Conservation (phyloP, 371 early-diverging fungal species). For the Mortierella sp. region DNA sequence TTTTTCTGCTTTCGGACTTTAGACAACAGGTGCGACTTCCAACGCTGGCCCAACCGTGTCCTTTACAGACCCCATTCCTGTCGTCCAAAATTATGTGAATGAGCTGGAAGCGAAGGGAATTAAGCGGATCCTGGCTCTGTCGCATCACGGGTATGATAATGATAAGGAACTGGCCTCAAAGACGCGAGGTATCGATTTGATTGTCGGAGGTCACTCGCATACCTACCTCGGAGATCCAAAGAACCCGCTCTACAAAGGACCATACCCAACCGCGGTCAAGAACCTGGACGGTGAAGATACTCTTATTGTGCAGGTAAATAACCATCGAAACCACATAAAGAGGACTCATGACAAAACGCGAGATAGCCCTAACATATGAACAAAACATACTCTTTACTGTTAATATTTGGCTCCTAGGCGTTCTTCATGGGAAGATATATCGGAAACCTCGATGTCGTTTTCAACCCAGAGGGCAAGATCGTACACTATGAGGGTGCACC, state of each 20-base stretch:
- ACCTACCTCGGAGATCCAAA: slow-evolving; percentile 59
- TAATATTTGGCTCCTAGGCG: too few relatives aligned
- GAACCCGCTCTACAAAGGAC: slow-evolving; percentile 46
- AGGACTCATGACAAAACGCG: too few relatives aligned
- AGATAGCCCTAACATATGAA: too few relatives aligned
- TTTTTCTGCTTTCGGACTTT: too few relatives aligned
- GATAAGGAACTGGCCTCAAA: slow-evolving; percentile 65
- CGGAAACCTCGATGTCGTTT: too few relatives aligned
- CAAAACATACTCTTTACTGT: too few relatives aligned
- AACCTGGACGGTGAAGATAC: slow-evolving; percentile 62
- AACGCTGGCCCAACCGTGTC: slow-evolving; percentile 49
- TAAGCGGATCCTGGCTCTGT: slow-evolving; percentile 66
- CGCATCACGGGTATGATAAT: slow-evolving; percentile 70
- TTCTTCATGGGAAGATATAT: too few relatives aligned
- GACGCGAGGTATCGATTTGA: slow-evolving; percentile 57
- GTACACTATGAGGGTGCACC: too few relatives aligned
- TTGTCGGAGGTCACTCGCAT: slow-evolving; percentile 79
- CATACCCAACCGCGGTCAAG: slow-evolving; percentile 63
- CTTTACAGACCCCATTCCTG: slow-evolving; percentile 55
- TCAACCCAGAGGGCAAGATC: too few relatives aligned
- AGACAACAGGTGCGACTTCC: slow-evolving; percentile 61
- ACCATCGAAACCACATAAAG: too few relatives aligned
- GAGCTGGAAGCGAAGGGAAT: slow-evolving; percentile 63
- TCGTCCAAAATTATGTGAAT: slow-evolving; percentile 63
- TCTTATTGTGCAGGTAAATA: slow-evolving; percentile 64